Evolutionary conservation across 352 stramenopile species (phyloP).

Genomic region (Pythium folliculosum): DNA sequence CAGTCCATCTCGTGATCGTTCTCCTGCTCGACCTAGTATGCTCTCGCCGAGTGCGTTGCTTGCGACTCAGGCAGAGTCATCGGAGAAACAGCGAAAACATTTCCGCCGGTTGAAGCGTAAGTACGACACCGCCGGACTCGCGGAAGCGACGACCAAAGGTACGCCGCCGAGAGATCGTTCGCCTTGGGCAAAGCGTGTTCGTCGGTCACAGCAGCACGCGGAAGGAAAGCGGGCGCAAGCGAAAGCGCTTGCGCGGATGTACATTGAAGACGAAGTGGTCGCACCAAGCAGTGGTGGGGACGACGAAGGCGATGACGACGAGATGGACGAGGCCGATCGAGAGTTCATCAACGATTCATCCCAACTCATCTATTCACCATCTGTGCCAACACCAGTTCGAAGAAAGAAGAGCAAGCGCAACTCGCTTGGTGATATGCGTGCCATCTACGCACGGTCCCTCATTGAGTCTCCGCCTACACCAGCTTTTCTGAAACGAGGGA

Average conservation of each 20-base stretch:
- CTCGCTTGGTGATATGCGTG: conserved; percentile 61
- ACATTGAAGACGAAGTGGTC: conserved; percentile 71
- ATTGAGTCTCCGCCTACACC: conserved; percentile 56
- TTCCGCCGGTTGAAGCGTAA: conserved; percentile 75
- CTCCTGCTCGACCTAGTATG: conserved; percentile 6
- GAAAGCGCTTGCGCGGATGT: conserved; percentile 40
- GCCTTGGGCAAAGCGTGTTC: conserved; percentile 65
- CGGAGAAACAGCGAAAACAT: conserved; percentile 57
- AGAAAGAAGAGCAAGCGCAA: conserved; percentile 28
- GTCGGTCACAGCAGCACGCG: conserved; percentile 46
- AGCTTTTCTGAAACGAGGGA: conserved; percentile 36
- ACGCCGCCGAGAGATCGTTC: conserved; percentile 26
- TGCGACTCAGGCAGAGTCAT: conserved; percentile 45
- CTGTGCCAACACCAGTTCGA: conserved; percentile 19
- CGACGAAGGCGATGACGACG: conserved; percentile 65
- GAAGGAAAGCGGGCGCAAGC: conserved; percentile 20
- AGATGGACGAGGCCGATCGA: conserved; percentile 56
- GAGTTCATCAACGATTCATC: conserved; percentile 87
- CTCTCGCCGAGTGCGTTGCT: conserved; percentile 59
- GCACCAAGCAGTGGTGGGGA: conserved; percentile 45
- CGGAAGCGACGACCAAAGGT: not conserved
- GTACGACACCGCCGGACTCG: conserved; percentile 39
- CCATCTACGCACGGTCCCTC: conserved; percentile 73
- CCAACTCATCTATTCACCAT: conserved; percentile 74
- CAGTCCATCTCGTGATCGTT: not conserved